Base-by-base conservation (phyloP, 176 grass and related monocot genomes). In the Areca catechu region DNA sequence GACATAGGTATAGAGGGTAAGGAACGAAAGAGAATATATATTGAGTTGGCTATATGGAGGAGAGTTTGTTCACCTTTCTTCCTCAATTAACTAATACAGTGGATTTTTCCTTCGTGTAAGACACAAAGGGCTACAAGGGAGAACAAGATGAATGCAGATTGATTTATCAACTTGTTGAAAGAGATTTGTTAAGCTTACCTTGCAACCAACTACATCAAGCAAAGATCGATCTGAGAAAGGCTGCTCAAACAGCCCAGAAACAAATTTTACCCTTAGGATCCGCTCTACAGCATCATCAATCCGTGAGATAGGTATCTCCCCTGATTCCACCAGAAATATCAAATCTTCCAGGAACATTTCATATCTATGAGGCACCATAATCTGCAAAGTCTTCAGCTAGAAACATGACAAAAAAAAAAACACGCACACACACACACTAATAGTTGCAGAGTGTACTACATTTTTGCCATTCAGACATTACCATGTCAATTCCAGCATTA, bases 401-500 rank as follows among this genome's bases (percentile, higher is more conserved):
- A 66, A 51, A 67, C 56, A 58, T 19, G 34, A 12, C 10, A 57
- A 61, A 63, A 60, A n/a, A n/a, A n/a, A n/a, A n/a, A n/a, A n/a
- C n/a, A n/a, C n/a, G n/a, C n/a, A n/a, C n/a, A n/a, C n/a, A n/a
- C n/a, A n/a, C n/a, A 5, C 64, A 75, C 16, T 0, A 30, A 47
- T 56, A 5, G 19, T 19, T 58, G 16, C 4, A 27, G 14, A 67
- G 15, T 62, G 25, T 16, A 60, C 34, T 14, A 43, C 9, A 12
- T 43, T 14, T 67, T 62, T 72, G 10, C 54, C 7, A 55, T 77
- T 71, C 67, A 82, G 2, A 60, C 57, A 50, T 18, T 89, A 98
- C 93, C 88, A 98, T 98, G 60, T 98, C 87, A 57, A 98, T 78
- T 76, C 93, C 88, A 20, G 93, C 84, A 76, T 89, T 98, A 71